Evolutionary conservation across 192 early-diverging fungal genomes (phyloP).

Genomic region (Phlyctochytrium arcticum): DNA sequence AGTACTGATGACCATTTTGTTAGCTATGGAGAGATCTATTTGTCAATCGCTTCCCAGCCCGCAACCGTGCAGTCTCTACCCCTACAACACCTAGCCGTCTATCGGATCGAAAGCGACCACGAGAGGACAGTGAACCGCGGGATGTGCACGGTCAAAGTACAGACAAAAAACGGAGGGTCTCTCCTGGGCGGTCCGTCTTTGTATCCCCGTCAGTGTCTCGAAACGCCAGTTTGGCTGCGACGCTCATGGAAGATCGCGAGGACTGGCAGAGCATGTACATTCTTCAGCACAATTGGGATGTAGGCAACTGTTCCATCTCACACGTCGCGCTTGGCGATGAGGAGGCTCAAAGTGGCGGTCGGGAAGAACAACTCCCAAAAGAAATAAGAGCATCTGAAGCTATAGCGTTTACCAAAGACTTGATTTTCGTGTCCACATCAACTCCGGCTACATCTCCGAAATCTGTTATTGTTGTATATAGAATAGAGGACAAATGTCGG

Average conservation of each 20-base stretch:
- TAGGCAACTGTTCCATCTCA: conserved; percentile 32
- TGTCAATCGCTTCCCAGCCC: conserved; percentile 33
- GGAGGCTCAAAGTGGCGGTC: neutral
- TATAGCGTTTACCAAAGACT: conserved; percentile 32
- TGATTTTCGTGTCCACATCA: conserved; percentile 9
- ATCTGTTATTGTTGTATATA: neutral
- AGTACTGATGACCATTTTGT: neutral
- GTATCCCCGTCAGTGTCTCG: neutral
- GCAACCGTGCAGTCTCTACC: neutral
- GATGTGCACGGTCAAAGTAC: neutral
- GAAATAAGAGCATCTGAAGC: conserved; percentile 27
- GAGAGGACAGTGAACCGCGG: neutral
- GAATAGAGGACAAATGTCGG: neutral
- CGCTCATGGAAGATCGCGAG: conserved; percentile 2
- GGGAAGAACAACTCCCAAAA: conserved; percentile 3
- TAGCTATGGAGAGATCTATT: conserved; percentile 50
- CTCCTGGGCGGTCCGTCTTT: too few relatives aligned
- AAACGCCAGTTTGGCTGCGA: conserved; percentile 4
- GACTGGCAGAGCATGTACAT: conserved; percentile 44
- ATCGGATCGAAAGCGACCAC: too few relatives aligned
- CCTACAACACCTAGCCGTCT: neutral
- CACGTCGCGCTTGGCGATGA: neutral
- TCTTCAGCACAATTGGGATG: conserved; percentile 47
- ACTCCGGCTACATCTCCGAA: neutral
- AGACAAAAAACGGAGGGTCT: neutral